Evolutionary conservation across 805 yeast species (phyloP), one percentile per base, ranked within the genome.

Genomic region (Saturnispora serradocipensis): DNA sequence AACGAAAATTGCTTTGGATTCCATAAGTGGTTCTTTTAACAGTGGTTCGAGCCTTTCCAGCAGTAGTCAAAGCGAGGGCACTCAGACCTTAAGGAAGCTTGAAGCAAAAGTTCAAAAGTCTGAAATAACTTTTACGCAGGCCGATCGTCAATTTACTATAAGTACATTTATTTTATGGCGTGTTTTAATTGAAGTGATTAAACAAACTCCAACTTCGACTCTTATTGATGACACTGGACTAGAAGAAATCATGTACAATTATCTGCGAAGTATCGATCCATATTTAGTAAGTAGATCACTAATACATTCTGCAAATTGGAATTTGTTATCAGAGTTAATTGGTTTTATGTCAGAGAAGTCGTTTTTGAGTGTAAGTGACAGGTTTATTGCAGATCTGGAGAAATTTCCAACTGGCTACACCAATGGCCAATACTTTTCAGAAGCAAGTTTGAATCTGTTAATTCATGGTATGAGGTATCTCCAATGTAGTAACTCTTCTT

Each of bases 161-260:
- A 83, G 93, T 53, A 89, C 93, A 18, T 93, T 82, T 65, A 86
- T 93, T 35, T 68, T 93, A 16, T 91, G 97, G 67, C 77, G 99
- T 43, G 98, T 90, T 0, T 73, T 93, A 49, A 86, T 91, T 51
- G 98, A 91, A 62, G 89, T 93, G 11, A 96, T 91, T 18, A 82
- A 83, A 58, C 97, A 91, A 63, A 81, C 95, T 1, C 83, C 95
- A 7, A 71, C 77, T n/a, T 82, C 80, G 10, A 76, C 78, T 0
- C 73, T 83, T 50, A 95, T 90, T 6, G 88, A 81, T 47, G 95
- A 87, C 54, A 71, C 91, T 38, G 84, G 86, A 18, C 72, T 93
- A 9, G 98, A 93, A 65, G 98, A 93, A 58, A 90, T 90, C 48
- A 95, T 91, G 28, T 93, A 88, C 70, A 82, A 88, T 15, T 97